A percentile compares a stretch with the other conserved stretches of the same genome.
phyloP scores from a whole-genome alignment of 129 eudicot species.

The Daucus carota region DNA sequence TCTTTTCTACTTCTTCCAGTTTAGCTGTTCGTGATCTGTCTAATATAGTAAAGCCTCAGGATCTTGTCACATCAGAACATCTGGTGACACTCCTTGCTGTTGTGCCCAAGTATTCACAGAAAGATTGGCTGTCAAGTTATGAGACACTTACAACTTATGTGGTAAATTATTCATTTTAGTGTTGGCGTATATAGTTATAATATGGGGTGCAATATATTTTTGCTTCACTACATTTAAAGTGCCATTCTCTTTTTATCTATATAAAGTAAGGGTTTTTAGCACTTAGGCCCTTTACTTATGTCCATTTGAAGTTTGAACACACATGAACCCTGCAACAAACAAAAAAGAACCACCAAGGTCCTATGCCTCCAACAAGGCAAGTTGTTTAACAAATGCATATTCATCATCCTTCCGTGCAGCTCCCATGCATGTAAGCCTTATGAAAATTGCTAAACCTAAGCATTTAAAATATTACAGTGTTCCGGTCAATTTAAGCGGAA shows the following conservation, averaged over 20 bases:
- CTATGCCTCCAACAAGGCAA: no score
- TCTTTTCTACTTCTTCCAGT: conserved; percentile 32
- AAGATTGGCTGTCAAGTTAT: conserved; percentile 82
- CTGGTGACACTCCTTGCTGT: conserved; percentile 77
- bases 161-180: conserved; percentile 32
- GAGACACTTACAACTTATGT: conserved; percentile 80
- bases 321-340: background rate
- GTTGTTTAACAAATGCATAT: no score
- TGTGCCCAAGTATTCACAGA: conserved; percentile 52
- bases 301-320: background rate
- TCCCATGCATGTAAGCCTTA: no score
- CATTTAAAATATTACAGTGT: background rate
- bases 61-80: conserved; percentile 68
- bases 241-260: background rate
- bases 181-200: conserved; percentile 1
- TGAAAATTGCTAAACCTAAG: background rate
- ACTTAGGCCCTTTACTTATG: background rate
- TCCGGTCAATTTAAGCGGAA: background rate
- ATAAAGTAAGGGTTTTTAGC: background rate
- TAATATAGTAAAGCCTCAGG: conserved; percentile 64
- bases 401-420: no score
- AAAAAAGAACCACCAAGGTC: no score
- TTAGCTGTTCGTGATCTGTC: conserved; percentile 93
- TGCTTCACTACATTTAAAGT: background rate
- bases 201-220: conserved; percentile 5